Percentiles rank a stretch among this genome's conserved stretches.
Conservation (phyloP, 2,329 filamentous ascomycete species). For the Ambrosiella cleistominuta region DNA sequence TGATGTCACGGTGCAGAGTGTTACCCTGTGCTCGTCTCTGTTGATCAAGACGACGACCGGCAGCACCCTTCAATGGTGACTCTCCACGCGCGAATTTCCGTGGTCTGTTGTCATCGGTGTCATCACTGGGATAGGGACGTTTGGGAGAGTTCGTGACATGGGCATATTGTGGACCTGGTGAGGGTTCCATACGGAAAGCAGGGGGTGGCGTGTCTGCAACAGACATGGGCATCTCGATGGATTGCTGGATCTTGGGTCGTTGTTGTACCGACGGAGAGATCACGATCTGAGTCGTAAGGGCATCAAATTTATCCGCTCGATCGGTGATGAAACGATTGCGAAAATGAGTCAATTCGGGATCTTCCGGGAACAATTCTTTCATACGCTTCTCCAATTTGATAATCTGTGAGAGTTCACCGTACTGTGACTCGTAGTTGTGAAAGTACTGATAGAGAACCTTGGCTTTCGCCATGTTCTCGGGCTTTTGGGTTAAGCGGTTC, state of each 20-base stretch:
- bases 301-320: slow-evolving; percentile 47
- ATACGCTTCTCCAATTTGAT: slow-evolving; percentile 82
- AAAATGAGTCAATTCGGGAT: slow-evolving; percentile 61
- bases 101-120: slow-evolving; percentile 56
- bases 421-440: slow-evolving; percentile 87
- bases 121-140: slow-evolving; percentile 46
- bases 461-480: slow-evolving; percentile 54
- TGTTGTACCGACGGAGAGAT: slow-evolving; percentile 68
- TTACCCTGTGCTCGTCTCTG: slow-evolving; percentile 46
- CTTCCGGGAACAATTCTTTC: slow-evolving; percentile 81
- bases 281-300: slow-evolving; percentile 62
- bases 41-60: slow-evolving; percentile 69
- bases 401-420: slow-evolving; percentile 81
- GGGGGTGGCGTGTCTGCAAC: slow-evolving; percentile 27
- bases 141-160: slow-evolving; percentile 38
- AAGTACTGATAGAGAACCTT: slow-evolving; percentile 82
- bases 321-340: slow-evolving; percentile 54
- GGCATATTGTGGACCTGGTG: slow-evolving; percentile 28
- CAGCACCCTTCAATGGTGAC: slow-evolving; percentile 81
- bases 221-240: slow-evolving; percentile 33
- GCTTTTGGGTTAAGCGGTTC: slow-evolving; percentile 59
- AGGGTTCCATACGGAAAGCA: slow-evolving; percentile 18
- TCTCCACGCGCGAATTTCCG: slow-evolving; percentile 79
- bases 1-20: slow-evolving; percentile 54
- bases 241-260: slow-evolving; percentile 41